phyloP scores from a whole-genome alignment of 1,284 basidiomycete genomes.

The Ceratobasidium theobromae region DNA sequence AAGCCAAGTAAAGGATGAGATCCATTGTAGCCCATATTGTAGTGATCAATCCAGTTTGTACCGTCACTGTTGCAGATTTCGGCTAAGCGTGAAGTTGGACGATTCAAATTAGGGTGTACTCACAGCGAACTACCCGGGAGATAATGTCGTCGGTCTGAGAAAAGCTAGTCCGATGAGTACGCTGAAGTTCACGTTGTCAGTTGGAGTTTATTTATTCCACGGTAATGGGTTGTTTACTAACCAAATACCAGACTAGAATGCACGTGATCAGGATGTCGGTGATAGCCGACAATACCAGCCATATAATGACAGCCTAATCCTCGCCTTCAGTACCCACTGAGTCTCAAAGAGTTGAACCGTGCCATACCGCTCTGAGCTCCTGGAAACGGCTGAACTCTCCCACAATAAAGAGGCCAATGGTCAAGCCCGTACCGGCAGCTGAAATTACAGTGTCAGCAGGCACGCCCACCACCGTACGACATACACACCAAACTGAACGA shows the following conservation, averaged over 20 bases:
- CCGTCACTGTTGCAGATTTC: constrained; percentile 41
- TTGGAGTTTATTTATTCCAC: background rate
- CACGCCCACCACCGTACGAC: background rate
- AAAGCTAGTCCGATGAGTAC: constrained; percentile 47
- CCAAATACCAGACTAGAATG: constrained; percentile 44
- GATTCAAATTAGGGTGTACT: constrained; percentile 33
- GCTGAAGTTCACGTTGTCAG: constrained; percentile 39
- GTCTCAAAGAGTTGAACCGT: background rate
- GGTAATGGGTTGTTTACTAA: constrained; percentile 37
- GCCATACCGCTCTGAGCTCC: constrained; percentile 40
- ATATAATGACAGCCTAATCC: constrained; percentile 38
- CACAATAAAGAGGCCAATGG: constrained; percentile 44
- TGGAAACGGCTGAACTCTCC: constrained; percentile 43
- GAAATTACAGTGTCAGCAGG: background rate
- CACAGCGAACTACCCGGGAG: constrained; percentile 50
- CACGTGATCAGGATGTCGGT: constrained; percentile 45
- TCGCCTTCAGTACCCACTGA: background rate
- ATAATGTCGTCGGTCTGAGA: constrained; percentile 44
- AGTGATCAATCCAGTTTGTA: constrained; percentile 47
- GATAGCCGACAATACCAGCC: constrained; percentile 39
- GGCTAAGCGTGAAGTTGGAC: background rate
- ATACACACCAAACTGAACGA: constrained; percentile 5
- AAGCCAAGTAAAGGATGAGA: constrained; percentile 44
- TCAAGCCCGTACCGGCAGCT: constrained; percentile 42
- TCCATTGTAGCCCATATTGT: constrained; percentile 44